These are phyloP conservation scores for Blastosporella zonata DNA, from an alignment of 1,284 basidiomycete species.

Conservation along the genomic window DNA sequence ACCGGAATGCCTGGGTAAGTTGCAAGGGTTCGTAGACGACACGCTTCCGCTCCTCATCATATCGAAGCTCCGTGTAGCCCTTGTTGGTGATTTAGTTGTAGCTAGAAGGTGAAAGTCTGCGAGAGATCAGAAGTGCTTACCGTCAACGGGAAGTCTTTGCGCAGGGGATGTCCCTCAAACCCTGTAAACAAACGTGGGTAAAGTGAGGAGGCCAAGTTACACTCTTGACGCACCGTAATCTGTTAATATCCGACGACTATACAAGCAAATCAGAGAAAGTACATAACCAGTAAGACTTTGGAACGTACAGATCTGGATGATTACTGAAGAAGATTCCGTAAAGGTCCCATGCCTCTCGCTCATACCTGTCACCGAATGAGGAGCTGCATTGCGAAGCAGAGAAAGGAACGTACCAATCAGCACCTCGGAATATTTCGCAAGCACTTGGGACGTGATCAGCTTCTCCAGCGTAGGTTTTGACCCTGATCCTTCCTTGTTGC, in stretches of 20 bases:
- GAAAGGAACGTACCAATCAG: slow-evolving; percentile 79
- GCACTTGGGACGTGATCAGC: slow-evolving; percentile 91
- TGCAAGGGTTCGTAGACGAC: slow-evolving; percentile 98
- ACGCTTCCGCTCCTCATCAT: slow-evolving; percentile 98
- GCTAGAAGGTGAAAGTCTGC: neutral
- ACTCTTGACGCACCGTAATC: slow-evolving; percentile 78
- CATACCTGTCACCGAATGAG: slow-evolving; percentile 63
- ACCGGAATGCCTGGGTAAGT: slow-evolving; percentile 98
- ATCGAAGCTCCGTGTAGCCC: slow-evolving; percentile 97
- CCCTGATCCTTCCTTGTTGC: slow-evolving; percentile 79
- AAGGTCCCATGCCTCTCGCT: slow-evolving; percentile 98
- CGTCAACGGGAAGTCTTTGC: slow-evolving; percentile 98
- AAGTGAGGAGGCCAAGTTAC: slow-evolving; percentile 11
- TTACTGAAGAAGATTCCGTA: slow-evolving; percentile 96
- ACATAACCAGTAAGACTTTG: neutral
- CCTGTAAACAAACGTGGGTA: slow-evolving; percentile 43
- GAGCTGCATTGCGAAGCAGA: neutral
- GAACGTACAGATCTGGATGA: slow-evolving; percentile 90
- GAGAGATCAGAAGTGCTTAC: slow-evolving; percentile 40
- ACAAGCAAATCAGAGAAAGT: slow-evolving; percentile 12
- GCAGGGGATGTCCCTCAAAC: slow-evolving; percentile 96
- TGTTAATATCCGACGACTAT: slow-evolving; percentile 93
- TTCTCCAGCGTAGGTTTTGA: slow-evolving; percentile 98
- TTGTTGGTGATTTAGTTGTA: slow-evolving; percentile 24
- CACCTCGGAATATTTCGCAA: slow-evolving; percentile 80